Percentiles rank a stretch among this genome's conserved stretches.
These are phyloP conservation scores for Saraca asoca DNA, from an alignment of 331 rosid species.

Conservation along the genomic window DNA sequence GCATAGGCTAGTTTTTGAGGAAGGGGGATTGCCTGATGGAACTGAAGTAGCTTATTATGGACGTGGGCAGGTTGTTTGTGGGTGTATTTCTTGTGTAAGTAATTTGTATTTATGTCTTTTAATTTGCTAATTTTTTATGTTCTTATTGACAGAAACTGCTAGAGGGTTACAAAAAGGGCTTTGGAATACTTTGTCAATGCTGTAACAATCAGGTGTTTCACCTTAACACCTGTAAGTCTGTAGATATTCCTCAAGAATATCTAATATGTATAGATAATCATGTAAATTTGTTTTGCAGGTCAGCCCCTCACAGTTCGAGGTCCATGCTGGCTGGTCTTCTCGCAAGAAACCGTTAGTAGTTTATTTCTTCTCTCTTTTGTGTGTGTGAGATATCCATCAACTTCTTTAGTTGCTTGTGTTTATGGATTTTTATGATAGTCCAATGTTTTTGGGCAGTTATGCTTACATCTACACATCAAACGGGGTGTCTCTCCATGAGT, in stretches of 20 bases:
- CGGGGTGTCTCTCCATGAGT: constrained; percentile 94
- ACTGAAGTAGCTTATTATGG: constrained; percentile 96
- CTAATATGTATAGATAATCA: constrained; percentile 25
- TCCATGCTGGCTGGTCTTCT: constrained; percentile 95
- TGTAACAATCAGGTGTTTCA: constrained; percentile 74
- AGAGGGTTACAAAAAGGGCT: constrained; percentile 86
- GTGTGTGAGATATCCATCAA: constrained; percentile 30
- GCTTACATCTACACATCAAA: constrained; percentile 92
- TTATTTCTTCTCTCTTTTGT: constrained; percentile 6
- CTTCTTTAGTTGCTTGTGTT: constrained; percentile 18
- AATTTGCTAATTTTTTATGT: constrained; percentile 19
- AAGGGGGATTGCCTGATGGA: constrained; percentile 93
- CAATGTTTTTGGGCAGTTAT: constrained; percentile 63
- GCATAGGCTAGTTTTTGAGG: constrained; percentile 93
- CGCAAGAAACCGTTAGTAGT: constrained; percentile 90
- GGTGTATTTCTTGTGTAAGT: constrained; percentile 27
- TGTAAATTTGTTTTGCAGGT: constrained; percentile 56
- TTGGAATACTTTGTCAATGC: constrained; percentile 87
- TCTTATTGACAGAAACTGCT: constrained; percentile 76
- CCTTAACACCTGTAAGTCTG: constrained; percentile 28
- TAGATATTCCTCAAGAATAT: constrained; percentile 16
- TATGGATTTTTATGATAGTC: constrained; percentile 26
- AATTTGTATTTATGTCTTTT: constrained; percentile 26
- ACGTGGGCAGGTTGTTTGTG: constrained; percentile 77
- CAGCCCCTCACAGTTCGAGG: constrained; percentile 96